Percentiles rank a stretch among this genome's conserved stretches.
Conservation (phyloP, 2,329 filamentous ascomycete genomes). For the Ceratocystis harringtonii region DNA sequence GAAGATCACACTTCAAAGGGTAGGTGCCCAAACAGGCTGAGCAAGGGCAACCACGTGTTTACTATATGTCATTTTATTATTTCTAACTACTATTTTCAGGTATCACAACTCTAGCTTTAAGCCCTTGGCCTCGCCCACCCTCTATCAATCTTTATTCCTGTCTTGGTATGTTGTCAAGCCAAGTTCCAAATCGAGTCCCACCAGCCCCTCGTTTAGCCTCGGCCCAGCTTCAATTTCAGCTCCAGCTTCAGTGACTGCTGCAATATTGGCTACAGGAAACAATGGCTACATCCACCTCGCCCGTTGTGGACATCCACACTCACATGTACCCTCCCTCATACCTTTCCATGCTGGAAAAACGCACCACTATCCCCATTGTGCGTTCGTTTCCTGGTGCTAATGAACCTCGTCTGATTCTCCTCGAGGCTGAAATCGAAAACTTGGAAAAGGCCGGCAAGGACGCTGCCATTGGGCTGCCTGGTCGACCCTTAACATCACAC, state of each 20-base stretch:
- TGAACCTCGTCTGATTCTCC: constrained; percentile 51
- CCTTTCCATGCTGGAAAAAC: constrained; percentile 43
- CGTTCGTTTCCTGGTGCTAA: constrained; percentile 43
- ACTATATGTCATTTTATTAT: no score
- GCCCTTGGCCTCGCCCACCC: no score
- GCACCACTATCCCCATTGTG: constrained; percentile 53
- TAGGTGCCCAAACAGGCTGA: no score
- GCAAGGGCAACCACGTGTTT: no score
- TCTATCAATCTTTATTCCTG: no score
- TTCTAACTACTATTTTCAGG: no score
- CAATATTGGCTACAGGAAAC: background rate
- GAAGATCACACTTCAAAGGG: no score
- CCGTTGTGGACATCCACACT: constrained; percentile 52
- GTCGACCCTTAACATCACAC: constrained; percentile 67
- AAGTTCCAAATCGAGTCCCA: no score
- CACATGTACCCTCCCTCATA: constrained; percentile 55
- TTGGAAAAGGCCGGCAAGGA: constrained; percentile 39
- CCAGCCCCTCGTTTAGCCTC: background rate
- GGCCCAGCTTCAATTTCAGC: background rate
- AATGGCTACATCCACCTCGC: constrained; percentile 26
- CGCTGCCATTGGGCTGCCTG: constrained; percentile 39
- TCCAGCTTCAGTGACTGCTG: background rate
- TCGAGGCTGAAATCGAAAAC: constrained; percentile 35
- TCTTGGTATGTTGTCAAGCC: no score
- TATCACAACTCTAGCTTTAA: no score